phyloP scores from a whole-genome alignment of 345 rosid species.

The Salix purpurea region DNA sequence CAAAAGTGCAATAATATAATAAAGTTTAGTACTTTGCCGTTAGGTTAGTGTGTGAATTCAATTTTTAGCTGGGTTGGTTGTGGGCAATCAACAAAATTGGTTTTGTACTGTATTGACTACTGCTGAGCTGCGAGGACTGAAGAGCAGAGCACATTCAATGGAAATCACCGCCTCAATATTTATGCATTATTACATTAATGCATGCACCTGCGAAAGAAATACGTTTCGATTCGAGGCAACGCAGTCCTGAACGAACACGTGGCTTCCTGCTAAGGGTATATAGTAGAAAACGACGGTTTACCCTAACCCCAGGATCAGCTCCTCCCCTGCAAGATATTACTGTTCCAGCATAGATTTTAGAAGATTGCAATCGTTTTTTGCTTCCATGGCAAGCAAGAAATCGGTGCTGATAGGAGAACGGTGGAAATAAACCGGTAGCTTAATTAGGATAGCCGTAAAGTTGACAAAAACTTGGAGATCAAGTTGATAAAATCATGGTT shows the following conservation, averaged over 20 bases:
- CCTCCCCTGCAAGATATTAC: background rate
- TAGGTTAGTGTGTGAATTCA: background rate
- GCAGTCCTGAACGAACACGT: conserved; percentile 5
- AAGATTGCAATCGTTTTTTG: background rate
- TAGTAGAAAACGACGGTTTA: background rate
- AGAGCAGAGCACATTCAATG: background rate
- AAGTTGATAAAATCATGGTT: background rate
- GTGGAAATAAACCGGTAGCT: background rate
- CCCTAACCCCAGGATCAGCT: background rate
- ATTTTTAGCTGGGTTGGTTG: background rate
- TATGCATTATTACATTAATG: background rate
- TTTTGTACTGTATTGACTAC: background rate
- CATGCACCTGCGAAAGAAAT: background rate
- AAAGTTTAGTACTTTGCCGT: background rate
- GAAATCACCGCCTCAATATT: background rate
- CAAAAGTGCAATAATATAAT: background rate
- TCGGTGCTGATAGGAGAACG: background rate
- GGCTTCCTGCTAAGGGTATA: background rate
- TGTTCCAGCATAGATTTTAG: background rate
- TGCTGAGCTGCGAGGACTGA: background rate
- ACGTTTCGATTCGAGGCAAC: background rate
- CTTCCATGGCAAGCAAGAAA: background rate
- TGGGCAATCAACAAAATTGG: background rate
- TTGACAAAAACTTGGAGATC: background rate
- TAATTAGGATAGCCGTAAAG: background rate